These are phyloP conservation scores for Colletotrichum melonis DNA, from an alignment of 2,329 filamentous ascomycete species.

Conservation along the genomic window DNA sequence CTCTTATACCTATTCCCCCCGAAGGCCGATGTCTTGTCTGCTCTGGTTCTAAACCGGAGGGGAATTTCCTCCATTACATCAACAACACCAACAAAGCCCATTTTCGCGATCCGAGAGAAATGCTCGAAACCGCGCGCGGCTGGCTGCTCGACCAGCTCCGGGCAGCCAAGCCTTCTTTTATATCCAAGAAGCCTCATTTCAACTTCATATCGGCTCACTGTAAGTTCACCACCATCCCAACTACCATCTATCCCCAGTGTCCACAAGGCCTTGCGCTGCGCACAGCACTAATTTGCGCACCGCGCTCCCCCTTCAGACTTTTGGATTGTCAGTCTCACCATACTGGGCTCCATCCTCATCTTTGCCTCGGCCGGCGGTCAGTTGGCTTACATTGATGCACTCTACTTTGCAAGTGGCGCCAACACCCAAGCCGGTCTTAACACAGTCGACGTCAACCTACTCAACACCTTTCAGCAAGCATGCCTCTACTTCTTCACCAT, in stretches of 20 bases:
- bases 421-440: slow-evolving; percentile 96
- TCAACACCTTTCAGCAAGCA: slow-evolving; percentile 80
- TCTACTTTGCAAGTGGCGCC: slow-evolving; percentile 87
- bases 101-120: slow-evolving; percentile 35
- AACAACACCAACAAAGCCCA: not conserved
- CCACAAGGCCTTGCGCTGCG: not conserved
- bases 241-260: slow-evolving; percentile 6
- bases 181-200: slow-evolving; percentile 73
- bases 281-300: slow-evolving; percentile 23
- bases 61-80: not conserved
- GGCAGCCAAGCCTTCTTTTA: slow-evolving; percentile 65
- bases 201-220: slow-evolving; percentile 88
- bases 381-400: slow-evolving; percentile 84
- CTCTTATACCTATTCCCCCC: not conserved
- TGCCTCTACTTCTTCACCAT: slow-evolving; percentile 78
- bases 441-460: slow-evolving; percentile 74
- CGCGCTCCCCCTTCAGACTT: slow-evolving; percentile 64
- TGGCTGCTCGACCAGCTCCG: slow-evolving; percentile 51
- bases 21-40: slow-evolving; percentile 15
- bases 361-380: slow-evolving; percentile 69
- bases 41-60: slow-evolving; percentile 9
- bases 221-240: slow-evolving; percentile 53
- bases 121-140: slow-evolving; percentile 47
- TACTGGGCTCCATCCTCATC: slow-evolving; percentile 82
- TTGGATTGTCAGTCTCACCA: slow-evolving; percentile 80